Evolutionary conservation across 2,329 filamentous ascomycete genomes (phyloP).

Genomic region (Colletotrichum paranaense): DNA sequence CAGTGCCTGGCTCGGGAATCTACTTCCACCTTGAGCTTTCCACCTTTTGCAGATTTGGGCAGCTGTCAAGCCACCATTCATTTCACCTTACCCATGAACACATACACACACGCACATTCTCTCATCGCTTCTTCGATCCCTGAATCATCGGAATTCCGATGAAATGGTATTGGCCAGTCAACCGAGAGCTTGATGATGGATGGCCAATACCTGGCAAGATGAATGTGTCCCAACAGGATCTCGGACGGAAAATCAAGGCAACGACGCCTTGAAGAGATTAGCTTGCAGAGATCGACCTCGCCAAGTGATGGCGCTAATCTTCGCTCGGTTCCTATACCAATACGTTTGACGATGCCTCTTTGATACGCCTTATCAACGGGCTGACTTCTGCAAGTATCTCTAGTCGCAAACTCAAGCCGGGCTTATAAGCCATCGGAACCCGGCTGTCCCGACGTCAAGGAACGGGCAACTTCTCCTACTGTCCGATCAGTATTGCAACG

Average conservation of each 20-base stretch:
- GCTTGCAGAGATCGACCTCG: constrained; percentile 27
- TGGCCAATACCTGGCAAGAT: constrained; percentile 2
- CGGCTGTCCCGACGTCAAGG: background rate
- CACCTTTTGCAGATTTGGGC: background rate
- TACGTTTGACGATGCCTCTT: constrained; percentile 18
- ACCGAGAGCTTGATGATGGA: background rate
- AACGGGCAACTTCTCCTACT: background rate
- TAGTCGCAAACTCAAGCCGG: background rate
- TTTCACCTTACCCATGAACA: constrained; percentile 29
- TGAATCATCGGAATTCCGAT: constrained; percentile 17
- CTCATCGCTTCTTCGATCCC: background rate
- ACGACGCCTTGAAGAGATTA: constrained; percentile 12
- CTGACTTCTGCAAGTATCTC: background rate
- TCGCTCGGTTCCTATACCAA: constrained; percentile 12
- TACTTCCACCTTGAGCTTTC: background rate
- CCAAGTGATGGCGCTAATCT: constrained; percentile 10
- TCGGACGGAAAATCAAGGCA: constrained; percentile 16
- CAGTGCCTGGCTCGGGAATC: background rate
- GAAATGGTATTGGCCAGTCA: background rate
- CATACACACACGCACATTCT: background rate
- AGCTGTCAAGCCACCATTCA: background rate
- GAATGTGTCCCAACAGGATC: background rate
- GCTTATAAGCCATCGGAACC: background rate
- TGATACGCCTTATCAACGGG: background rate
- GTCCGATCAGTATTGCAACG: background rate